These are phyloP conservation scores for Pseudogymnoascus sp. DNA, from an alignment of 2,329 filamentous ascomycete species.

Conservation along the genomic window DNA sequence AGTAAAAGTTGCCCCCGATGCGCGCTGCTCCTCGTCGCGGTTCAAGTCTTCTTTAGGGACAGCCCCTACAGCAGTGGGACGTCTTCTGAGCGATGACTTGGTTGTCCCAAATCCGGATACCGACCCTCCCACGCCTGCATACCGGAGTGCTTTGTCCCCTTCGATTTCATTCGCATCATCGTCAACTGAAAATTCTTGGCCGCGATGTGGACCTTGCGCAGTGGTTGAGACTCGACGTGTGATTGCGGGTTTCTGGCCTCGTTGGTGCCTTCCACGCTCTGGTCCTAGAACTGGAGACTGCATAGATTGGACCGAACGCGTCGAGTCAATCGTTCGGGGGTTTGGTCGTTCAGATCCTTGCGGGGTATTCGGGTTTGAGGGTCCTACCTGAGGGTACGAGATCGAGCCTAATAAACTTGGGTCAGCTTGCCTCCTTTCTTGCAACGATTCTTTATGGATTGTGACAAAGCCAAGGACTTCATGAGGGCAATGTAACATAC, in stretches of 20 bases:
- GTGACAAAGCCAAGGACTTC: background rate
- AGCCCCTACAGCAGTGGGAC: constrained; percentile 36
- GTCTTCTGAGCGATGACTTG: constrained; percentile 38
- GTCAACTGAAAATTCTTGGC: constrained; percentile 83
- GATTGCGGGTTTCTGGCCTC: constrained; percentile 56
- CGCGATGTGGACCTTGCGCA: constrained; percentile 62
- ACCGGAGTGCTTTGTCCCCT: constrained; percentile 49
- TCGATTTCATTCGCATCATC: constrained; percentile 78
- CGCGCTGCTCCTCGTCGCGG: constrained; percentile 37
- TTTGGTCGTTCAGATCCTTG: constrained; percentile 21
- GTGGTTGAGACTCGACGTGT: constrained; percentile 68
- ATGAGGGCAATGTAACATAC: constrained; percentile 33
- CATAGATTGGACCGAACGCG: constrained; percentile 21
- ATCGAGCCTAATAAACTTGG: constrained; percentile 9
- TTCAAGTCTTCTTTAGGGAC: constrained; percentile 42
- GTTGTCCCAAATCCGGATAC: constrained; percentile 28
- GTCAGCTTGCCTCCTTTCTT: background rate
- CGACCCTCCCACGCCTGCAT: constrained; percentile 24
- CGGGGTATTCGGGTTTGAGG: background rate
- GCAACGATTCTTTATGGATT: background rate
- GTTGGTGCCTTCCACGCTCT: constrained; percentile 28
- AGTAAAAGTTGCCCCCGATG: constrained; percentile 17
- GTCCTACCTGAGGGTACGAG: background rate
- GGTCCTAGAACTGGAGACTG: constrained; percentile 28
- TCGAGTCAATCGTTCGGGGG: constrained; percentile 24